phyloP scores from a whole-genome alignment of 495 filamentous ascomycete genomes.

The Margaritispora aquatica region DNA sequence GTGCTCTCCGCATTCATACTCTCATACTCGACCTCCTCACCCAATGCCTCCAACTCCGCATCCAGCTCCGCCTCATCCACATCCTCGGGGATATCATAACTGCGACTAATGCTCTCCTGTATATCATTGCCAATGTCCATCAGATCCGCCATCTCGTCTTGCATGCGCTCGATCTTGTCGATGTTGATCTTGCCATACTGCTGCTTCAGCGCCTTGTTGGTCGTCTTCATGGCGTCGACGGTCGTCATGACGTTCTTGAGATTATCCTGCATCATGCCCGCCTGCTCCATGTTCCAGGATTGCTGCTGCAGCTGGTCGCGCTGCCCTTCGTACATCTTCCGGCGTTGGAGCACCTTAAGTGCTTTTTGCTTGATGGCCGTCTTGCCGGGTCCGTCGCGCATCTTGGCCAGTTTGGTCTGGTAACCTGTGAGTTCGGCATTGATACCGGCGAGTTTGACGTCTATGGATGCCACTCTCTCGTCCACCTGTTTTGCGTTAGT shows the following conservation, averaged over 20 bases:
- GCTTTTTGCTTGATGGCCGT: conserved; percentile 89
- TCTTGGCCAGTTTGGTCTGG: conserved; percentile 81
- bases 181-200: conserved; percentile 97
- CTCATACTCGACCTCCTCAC: conserved; percentile 81
- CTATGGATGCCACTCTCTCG: conserved; percentile 77
- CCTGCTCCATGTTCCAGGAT: conserved; percentile 99
- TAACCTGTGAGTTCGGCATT: conserved; percentile 88
- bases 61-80: conserved; percentile 97
- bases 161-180: conserved; percentile 94
- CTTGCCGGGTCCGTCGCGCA: conserved; percentile 96
- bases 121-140: conserved; percentile 99
- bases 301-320: conserved; percentile 92
- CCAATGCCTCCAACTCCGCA: conserved; percentile 90
- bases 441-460: conserved; percentile 88
- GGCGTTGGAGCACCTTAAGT: conserved; percentile 90
- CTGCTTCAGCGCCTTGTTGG: conserved; percentile 86
- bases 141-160: conserved; percentile 98
- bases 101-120: conserved; percentile 86
- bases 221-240: conserved; percentile 93
- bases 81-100: conserved; percentile 95
- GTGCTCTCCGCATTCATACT: conserved; percentile 52
- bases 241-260: conserved; percentile 98
- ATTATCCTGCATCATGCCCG: conserved; percentile 98
- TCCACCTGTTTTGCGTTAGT: conserved; percentile 54
- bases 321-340: conserved; percentile 92